These are phyloP conservation scores for Saturnispora mendoncae DNA, from an alignment of 805 yeast species.

Conservation along the genomic window DNA sequence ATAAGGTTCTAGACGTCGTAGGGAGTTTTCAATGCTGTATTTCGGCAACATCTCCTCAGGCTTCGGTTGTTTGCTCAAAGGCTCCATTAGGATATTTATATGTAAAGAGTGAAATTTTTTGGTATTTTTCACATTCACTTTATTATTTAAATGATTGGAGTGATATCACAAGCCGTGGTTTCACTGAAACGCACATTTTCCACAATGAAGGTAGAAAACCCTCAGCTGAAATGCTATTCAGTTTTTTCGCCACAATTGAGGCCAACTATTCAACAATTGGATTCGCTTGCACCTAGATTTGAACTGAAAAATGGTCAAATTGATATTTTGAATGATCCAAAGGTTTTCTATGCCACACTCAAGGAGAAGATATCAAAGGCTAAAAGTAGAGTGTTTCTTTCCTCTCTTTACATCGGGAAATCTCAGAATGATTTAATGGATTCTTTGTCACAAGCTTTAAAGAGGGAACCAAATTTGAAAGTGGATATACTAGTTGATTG, in stretches of 20 bases:
- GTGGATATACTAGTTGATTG: slow-evolving; percentile 79
- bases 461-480: slow-evolving; percentile 47
- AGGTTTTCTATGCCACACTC: slow-evolving; percentile 58
- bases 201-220: slow-evolving; percentile 22
- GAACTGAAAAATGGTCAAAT: slow-evolving; percentile 47
- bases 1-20: slow-evolving; percentile 76
- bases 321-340: slow-evolving; percentile 56
- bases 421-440: slow-evolving; percentile 66
- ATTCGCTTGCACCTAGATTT: slow-evolving; percentile 61
- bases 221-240: slow-evolving; percentile 18
- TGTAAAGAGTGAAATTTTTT: neutral
- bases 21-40: slow-evolving; percentile 47
- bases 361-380: slow-evolving; percentile 57
- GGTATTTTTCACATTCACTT: neutral
- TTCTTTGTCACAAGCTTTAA: slow-evolving; percentile 52
- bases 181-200: slow-evolving; percentile 14
- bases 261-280: slow-evolving; percentile 39
- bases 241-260: slow-evolving; percentile 23
- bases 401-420: slow-evolving; percentile 82
- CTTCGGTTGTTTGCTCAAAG: slow-evolving; percentile 3
- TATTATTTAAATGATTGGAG: slow-evolving; percentile 3
- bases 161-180: neutral
- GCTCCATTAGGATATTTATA: slow-evolving; percentile 3
- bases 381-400: slow-evolving; percentile 59
- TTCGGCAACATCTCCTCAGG: slow-evolving; percentile 16